Percentiles rank a stretch among this genome's conserved stretches.
phyloP scores from a whole-genome alignment of 257 asterid species.

The Solanum neorickii region DNA sequence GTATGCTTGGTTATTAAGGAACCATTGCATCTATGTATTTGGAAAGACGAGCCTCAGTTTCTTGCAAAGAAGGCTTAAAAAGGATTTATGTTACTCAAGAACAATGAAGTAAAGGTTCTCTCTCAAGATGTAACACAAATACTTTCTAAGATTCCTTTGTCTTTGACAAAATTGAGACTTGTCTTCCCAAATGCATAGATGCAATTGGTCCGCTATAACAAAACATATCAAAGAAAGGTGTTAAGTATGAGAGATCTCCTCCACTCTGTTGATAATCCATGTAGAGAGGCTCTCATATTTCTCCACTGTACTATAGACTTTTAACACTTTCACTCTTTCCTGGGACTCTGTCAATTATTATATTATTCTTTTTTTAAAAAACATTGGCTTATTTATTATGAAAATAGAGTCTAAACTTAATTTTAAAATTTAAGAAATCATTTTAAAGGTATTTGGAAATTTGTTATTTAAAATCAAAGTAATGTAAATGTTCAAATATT shows the following conservation, averaged over 20 bases:
- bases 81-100: constrained; percentile 34
- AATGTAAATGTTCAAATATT: too few relatives aligned
- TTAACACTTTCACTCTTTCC: constrained; percentile 54
- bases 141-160: constrained; percentile 43
- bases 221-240: constrained; percentile 72
- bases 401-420: neutral
- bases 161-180: constrained; percentile 44
- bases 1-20: too few relatives aligned
- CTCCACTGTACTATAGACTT: constrained; percentile 60
- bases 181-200: constrained; percentile 56
- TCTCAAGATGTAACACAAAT: constrained; percentile 34
- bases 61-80: constrained; percentile 32
- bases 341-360: constrained; percentile 47
- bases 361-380: neutral
- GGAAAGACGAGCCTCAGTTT: constrained; percentile 45
- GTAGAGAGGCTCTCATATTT: constrained; percentile 61
- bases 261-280: constrained; percentile 37
- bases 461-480: too few relatives aligned
- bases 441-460: neutral
- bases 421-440: neutral
- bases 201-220: constrained; percentile 69
- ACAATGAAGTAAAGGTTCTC: constrained; percentile 39
- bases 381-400: neutral
- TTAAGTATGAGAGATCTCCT: constrained; percentile 50
- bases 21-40: neutral